phyloP scores from a whole-genome alignment of 306 rosid species.

The Glycyrrhiza uralensis region DNA sequence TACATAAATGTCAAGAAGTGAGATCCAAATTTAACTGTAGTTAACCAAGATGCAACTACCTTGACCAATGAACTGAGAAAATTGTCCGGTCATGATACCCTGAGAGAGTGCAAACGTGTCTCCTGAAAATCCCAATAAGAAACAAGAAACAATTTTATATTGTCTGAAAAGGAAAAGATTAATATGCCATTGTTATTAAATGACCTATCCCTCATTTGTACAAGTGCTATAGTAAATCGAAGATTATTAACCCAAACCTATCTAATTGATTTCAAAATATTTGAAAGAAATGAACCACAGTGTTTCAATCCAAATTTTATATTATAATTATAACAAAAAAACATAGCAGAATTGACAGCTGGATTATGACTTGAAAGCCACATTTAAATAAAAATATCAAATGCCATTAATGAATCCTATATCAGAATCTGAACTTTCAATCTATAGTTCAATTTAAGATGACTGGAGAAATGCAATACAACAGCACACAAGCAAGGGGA shows the following conservation, averaged over 20 bases:
- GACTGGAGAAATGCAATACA: not conserved
- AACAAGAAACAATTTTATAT: conserved; percentile 23
- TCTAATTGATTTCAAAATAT: not conserved
- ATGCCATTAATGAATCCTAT: not conserved
- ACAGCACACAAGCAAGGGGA: not conserved
- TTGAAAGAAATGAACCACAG: conserved; percentile 11
- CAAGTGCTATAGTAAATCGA: not conserved
- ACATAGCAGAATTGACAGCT: not conserved
- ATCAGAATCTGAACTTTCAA: conserved; percentile 1
- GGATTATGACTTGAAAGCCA: not conserved
- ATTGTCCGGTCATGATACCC: conserved; percentile 97
- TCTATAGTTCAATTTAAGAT: conserved; percentile 8
- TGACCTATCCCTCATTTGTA: conserved; percentile 5
- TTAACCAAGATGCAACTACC: conserved; percentile 45
- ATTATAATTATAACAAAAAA: not conserved
- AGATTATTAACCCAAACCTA: conserved; percentile 4
- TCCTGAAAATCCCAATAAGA: conserved; percentile 55
- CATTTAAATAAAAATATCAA: not conserved
- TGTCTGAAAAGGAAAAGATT: conserved; percentile 6
- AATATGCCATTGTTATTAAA: not conserved
- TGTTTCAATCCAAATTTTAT: conserved; percentile 14
- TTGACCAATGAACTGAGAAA: conserved; percentile 96
- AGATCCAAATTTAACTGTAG: conserved; percentile 3
- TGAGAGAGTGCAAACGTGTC: conserved; percentile 76
- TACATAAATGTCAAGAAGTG: conserved; percentile 10